A percentile compares a stretch with the other conserved stretches of the same genome.
Conservation (phyloP, 2,329 filamentous ascomycete genomes). For the Ophiobolus disseminans region DNA sequence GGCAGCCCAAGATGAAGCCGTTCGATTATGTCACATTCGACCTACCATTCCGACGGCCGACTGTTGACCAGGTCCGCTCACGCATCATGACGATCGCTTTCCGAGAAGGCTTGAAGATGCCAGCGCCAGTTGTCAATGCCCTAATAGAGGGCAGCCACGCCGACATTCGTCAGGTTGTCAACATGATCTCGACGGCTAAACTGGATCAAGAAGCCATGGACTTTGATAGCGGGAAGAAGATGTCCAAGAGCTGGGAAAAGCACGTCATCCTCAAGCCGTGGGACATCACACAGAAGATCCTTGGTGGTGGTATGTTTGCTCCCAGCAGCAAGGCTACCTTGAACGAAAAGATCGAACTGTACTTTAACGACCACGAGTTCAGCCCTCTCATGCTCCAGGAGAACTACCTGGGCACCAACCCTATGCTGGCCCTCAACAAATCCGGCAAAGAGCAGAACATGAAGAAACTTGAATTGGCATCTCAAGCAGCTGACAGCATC, state of each 20-base stretch:
- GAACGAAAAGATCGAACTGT: slow-evolving; percentile 98
- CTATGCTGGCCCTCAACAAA: slow-evolving; percentile 68
- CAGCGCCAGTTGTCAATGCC: slow-evolving; percentile 82
- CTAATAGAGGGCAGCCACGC: slow-evolving; percentile 94
- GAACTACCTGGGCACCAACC: slow-evolving; percentile 89
- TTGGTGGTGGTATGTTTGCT: slow-evolving; percentile 85
- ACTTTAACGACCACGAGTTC: slow-evolving; percentile 99
- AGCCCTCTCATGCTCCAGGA: slow-evolving; percentile 98
- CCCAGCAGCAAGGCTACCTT: slow-evolving; percentile 82
- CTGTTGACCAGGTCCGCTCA: slow-evolving; percentile 87
- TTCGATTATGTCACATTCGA: slow-evolving; percentile 89
- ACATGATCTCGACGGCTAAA: slow-evolving; percentile 96
- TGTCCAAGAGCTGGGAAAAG: slow-evolving; percentile 99
- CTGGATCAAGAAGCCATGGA: slow-evolving; percentile 81
- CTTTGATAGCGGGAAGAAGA: slow-evolving; percentile 85
- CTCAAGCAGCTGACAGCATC: slow-evolving; percentile 91
- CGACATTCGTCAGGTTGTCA: slow-evolving; percentile 97
- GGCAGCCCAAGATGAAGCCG: slow-evolving; percentile 95
- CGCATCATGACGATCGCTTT: slow-evolving; percentile 95
- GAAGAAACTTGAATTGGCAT: slow-evolving; percentile 84
- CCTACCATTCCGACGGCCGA: slow-evolving; percentile 85
- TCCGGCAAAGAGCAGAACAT: slow-evolving; percentile 73
- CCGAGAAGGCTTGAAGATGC: slow-evolving; percentile 86
- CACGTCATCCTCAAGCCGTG: slow-evolving; percentile 95
- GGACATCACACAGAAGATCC: slow-evolving; percentile 95